These are phyloP conservation scores for Puccinia hordei DNA, from an alignment of 1,284 basidiomycete species.

Conservation along the genomic window DNA sequence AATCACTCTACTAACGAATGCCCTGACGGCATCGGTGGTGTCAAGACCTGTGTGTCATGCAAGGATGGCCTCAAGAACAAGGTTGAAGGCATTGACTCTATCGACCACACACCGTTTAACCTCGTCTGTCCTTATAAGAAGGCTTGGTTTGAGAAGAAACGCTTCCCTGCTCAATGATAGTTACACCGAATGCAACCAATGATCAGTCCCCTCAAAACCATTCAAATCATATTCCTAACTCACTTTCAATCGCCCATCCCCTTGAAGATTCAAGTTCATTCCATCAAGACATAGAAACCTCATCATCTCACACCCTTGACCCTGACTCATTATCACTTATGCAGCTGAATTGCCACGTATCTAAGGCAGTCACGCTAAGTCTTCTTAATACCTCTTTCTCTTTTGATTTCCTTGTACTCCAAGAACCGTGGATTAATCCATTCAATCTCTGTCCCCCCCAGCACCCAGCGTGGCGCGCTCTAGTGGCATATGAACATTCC, in stretches of 20 bases:
- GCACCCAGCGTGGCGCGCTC: neutral
- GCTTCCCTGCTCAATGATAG: neutral
- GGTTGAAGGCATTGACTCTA: neutral
- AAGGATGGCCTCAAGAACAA: neutral
- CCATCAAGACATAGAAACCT: neutral
- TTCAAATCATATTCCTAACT: no score
- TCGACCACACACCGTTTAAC: neutral
- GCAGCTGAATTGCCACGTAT: neutral
- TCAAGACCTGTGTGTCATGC: neutral
- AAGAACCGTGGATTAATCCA: no score
- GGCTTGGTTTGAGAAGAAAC: neutral
- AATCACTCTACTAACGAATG: conserved; percentile 4
- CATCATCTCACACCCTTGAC: neutral
- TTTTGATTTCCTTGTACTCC: conserved; percentile 4
- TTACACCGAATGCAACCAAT: neutral
- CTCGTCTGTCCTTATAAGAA: neutral
- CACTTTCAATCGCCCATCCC: no score
- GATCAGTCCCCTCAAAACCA: no score
- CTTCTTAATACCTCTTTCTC: neutral
- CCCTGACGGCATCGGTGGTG: neutral
- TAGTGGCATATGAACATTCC: neutral
- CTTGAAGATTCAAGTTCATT: no score
- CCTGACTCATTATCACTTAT: neutral
- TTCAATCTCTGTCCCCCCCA: neutral
- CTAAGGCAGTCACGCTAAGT: neutral